A percentile compares a stretch with the other conserved stretches of the same genome.
These are phyloP conservation scores for Thuja plicata DNA, from an alignment of 83 land plant species.

Conservation along the genomic window DNA sequence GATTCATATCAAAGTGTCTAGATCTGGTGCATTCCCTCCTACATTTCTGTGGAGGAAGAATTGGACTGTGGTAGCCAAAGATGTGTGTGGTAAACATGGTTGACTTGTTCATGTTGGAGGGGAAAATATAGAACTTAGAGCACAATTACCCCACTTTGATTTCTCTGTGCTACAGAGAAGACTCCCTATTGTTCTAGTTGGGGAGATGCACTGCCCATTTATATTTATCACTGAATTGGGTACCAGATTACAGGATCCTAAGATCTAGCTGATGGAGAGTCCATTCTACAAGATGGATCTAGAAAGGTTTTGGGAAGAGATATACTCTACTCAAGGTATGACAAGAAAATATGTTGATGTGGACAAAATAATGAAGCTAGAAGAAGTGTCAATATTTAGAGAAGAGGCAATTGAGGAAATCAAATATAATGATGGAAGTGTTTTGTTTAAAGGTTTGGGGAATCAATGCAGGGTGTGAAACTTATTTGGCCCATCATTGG, in stretches of 20 bases:
- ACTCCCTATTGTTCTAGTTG: conserved; percentile 22
- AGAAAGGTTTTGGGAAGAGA: too few relatives aligned
- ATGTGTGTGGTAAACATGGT: conserved; percentile 3
- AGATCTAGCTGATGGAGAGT: conserved; percentile 14
- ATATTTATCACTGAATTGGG: too few relatives aligned
- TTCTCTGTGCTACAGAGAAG: conserved; percentile 5
- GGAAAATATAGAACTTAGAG: conserved; percentile 8
- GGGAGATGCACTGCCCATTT: conserved; percentile 45
- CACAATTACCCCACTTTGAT: conserved; percentile 21
- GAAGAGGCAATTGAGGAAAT: background rate
- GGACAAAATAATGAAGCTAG: background rate
- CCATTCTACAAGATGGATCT: too few relatives aligned
- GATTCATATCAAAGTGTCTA: too few relatives aligned
- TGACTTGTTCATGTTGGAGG: conserved; percentile 18
- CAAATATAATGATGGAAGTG: background rate
- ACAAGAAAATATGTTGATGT: background rate
- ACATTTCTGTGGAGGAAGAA: too few relatives aligned
- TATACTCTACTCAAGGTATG: too few relatives aligned
- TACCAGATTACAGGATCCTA: background rate
- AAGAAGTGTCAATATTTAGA: background rate
- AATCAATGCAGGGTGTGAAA: background rate
- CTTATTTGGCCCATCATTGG: background rate
- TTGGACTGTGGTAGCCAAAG: background rate
- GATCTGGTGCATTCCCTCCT: too few relatives aligned
- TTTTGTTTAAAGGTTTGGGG: background rate